Evolutionary conservation across 1,139 yeast species (phyloP).

Genomic region (Candida labiduridarum): DNA sequence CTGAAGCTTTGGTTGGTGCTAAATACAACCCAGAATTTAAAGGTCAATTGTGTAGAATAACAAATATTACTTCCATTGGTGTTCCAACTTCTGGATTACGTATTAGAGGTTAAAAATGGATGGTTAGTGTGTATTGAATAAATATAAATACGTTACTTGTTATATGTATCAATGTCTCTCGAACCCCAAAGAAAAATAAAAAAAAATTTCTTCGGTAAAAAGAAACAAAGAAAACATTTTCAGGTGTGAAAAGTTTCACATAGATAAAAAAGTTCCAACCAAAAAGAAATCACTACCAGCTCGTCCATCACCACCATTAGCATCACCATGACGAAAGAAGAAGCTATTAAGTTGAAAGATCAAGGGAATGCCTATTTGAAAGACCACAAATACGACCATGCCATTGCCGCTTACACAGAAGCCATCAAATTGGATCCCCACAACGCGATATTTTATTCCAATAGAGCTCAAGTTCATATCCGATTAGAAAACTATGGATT

Average conservation of each 20-base stretch:
- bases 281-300: background rate
- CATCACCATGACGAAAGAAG: conserved; percentile 22
- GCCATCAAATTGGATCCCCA: conserved; percentile 73
- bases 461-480: conserved; percentile 89
- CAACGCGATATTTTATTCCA: conserved; percentile 79
- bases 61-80: conserved; percentile 79
- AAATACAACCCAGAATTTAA: conserved; percentile 75
- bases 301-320: background rate
- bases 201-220: background rate
- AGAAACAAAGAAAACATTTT: background rate
- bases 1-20: conserved; percentile 92
- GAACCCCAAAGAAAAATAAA: background rate
- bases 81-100: conserved; percentile 96
- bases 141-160: background rate
- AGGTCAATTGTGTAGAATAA: conserved; percentile 78
- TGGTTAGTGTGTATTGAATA: background rate
- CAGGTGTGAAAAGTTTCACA: background rate
- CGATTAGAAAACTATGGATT: conserved; percentile 85
- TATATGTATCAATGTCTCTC: background rate
- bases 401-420: conserved; percentile 68
- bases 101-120: conserved; percentile 27
- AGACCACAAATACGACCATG: conserved; percentile 62
- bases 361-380: conserved; percentile 76
- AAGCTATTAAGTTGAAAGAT: conserved; percentile 60
- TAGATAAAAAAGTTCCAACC: background rate